Percentiles rank a stretch among this genome's conserved stretches.
Conservation (phyloP, 768 basidiomycete genomes). For the Tulasnella sp. region DNA sequence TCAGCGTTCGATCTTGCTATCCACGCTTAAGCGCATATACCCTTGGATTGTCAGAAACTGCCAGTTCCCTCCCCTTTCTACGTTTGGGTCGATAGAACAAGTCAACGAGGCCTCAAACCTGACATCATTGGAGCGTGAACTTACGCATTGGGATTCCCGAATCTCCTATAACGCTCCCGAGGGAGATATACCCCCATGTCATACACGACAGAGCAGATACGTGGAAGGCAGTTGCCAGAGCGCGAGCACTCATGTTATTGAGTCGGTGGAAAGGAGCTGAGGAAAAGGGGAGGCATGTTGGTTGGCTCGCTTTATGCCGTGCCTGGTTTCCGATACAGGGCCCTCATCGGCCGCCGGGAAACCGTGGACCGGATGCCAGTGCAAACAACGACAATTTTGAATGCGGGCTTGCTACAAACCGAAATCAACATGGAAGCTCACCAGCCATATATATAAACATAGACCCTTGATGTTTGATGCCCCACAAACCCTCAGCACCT, state of each 20-base stretch:
- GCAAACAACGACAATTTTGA: not conserved
- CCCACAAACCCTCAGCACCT: not conserved
- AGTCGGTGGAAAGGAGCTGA: not conserved
- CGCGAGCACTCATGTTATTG: not conserved
- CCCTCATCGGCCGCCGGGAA: not conserved
- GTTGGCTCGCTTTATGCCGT: not conserved
- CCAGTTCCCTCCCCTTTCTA: constrained; percentile 51
- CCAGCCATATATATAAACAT: not conserved
- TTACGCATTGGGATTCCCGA: not conserved
- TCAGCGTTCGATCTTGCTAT: not conserved
- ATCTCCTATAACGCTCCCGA: not conserved
- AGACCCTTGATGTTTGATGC: not conserved
- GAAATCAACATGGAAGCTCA: not conserved
- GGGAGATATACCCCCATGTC: not conserved
- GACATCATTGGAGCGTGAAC: not conserved
- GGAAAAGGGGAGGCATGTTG: not conserved
- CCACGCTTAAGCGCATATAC: constrained; percentile 36
- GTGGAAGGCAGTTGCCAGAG: not conserved
- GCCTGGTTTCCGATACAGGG: not conserved
- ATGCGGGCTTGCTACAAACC: not conserved
- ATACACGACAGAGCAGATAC: not conserved
- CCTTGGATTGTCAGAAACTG: constrained; percentile 79
- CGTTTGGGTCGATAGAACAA: not conserved
- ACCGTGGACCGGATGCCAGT: not conserved
- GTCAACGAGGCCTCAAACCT: not conserved